Evolutionary conservation across 2,329 filamentous ascomycete genomes (phyloP), one percentile per base, ranked within the genome.

Genomic region (Nigrograna mackinnonii): DNA sequence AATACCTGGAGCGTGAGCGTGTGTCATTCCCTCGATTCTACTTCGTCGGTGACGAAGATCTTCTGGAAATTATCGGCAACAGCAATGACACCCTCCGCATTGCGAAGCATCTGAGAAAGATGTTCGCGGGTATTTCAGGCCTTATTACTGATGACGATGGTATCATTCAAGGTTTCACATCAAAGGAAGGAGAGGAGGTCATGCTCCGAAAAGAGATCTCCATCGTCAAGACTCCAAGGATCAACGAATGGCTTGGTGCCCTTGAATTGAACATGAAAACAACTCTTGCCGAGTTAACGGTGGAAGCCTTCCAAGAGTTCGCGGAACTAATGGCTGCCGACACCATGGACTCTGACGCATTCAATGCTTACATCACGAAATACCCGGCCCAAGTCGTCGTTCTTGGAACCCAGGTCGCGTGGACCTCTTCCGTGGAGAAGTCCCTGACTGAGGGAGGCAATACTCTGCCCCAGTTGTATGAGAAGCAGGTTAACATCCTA

Each of bases 61-160:
- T 99, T 43, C 79, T 99, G 18, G 94, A 99, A 69, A 99, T 99
- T 73, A 99, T 99, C 52, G 94, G 94, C 65, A 99, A 99, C 69
- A 97, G 92, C 73, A 96, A 96, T 62, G 94, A 99, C 62, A 96
- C 92, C 7, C 75, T 94, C 47, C 91, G 94, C 41, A 95, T 99
- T 54, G 90, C 94, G 30, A 99, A 99, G 69, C 95, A 99, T 74
- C 91, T 99, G 77, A 92, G 95, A 69, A 99, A 99, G 78, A 99
- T 99, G 94, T 99, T 99, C 76, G 94, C 95, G 50, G 94, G 94
- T 49, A 79, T 99, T 35, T 92, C 87, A 4, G 94, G 94, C 3
- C 80, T 99, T 24, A 77, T 91, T 31, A 92, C 96, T 77, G 90
- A 95, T 54, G 91, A 97, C 41, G 89, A 96, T 57, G 83, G 85